Evolutionary conservation across 2,329 filamentous ascomycete genomes (phyloP), one percentile per base, ranked within the genome.

Genomic region (Aspergillus sp.): DNA sequence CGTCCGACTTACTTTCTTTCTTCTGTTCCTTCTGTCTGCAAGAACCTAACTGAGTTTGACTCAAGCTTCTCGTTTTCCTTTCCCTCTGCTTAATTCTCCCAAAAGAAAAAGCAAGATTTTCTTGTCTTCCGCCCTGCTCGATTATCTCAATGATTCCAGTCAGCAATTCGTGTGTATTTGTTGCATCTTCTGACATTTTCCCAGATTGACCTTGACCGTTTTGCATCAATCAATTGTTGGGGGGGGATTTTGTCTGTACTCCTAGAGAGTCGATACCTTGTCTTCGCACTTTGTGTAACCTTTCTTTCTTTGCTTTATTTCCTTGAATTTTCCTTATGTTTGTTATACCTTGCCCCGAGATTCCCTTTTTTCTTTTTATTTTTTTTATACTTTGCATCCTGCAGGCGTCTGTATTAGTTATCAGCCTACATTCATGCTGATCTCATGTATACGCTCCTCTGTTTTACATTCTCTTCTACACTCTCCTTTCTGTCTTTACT

Each of bases 381-480:
- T 44, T 43, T 46, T 44, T 43, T 46, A 23, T 45, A 17, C 42
- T 48, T 58, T 66, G 65, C 66, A 69, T 69, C 57, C 59, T 49
- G 62, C 62, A 63, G 66, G 66, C 66, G 66, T 68, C 61, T 59
- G 54, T 59, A 56, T 58, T 61, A 57, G 58, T 58, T 48, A 59
- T 60, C 60, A 62, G 61, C 60, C 54, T 53, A 58, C 52, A 57
- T 56, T 30, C 53, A 44, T 57, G 59, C 56, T 63, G 60, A 57
- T 60, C 57, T 59, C 53, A 55, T 62, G 54, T 60, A 61, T 58
- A 55, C 56, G 55, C 56, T 57, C 47, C 45, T 47, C 27, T 32
- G 46, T 50, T 55, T 53, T 55, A 55, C 54, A 53, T 55, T 55
- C 48, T 49, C 50, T 59, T 39, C 17, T 39, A 39, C 12, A 30